Conservation (phyloP, 768 basidiomycete species). For the Hypsizygus marmoreus region DNA sequence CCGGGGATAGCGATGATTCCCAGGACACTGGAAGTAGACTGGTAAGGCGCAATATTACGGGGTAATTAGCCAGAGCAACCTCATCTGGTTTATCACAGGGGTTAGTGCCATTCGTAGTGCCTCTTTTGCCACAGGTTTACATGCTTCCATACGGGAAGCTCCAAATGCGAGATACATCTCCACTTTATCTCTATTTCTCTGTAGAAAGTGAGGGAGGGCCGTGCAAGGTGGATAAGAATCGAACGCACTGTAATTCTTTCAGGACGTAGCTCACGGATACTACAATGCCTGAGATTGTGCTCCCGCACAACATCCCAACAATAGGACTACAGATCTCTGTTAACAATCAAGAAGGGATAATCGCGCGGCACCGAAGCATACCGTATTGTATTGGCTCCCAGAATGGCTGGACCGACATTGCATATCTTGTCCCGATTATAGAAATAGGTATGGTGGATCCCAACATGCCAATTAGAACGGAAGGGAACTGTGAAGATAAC, state of each 20-base stretch:
- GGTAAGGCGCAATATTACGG: not conserved
- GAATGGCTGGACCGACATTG: constrained; percentile 77
- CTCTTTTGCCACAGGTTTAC: constrained; percentile 74
- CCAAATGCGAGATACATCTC: constrained; percentile 88
- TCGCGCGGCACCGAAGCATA: constrained; percentile 31
- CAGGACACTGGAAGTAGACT: constrained; percentile 49
- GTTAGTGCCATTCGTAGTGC: constrained; percentile 79
- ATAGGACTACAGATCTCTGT: constrained; percentile 60
- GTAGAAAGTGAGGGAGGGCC: not conserved
- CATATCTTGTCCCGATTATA: constrained; percentile 71
- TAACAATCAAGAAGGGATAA: constrained; percentile 1
- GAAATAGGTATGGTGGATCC: constrained; percentile 81
- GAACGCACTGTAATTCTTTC: constrained; percentile 69
- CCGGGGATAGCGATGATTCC: constrained; percentile 83
- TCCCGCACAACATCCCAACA: constrained; percentile 85
- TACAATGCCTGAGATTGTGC: constrained; percentile 74
- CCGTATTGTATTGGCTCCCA: constrained; percentile 86
- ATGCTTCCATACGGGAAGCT: constrained; percentile 82
- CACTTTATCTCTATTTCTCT: constrained; percentile 86
- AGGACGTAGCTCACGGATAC: constrained; percentile 71
- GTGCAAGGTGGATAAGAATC: not conserved
- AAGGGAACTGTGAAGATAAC: constrained; percentile 73
- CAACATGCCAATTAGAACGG: constrained; percentile 68
- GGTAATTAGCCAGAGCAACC: constrained; percentile 36
- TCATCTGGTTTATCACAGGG: constrained; percentile 87